Base-by-base conservation (phyloP, 2,329 filamentous ascomycete genomes). In the Stylonectria norvegica region DNA sequence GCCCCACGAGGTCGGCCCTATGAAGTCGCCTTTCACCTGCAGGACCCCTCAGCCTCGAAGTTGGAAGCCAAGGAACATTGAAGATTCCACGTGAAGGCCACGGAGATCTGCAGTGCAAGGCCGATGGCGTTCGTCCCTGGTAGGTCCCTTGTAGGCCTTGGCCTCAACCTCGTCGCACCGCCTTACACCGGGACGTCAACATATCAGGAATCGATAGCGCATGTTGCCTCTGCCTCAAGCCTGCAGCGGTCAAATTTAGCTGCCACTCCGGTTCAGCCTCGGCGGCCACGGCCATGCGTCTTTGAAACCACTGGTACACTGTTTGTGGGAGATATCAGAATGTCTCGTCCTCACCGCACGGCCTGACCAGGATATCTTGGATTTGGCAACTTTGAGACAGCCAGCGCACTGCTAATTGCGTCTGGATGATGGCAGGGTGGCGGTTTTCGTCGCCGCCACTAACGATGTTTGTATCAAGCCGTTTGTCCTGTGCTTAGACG, bases 311-410 rank as follows among this genome's bases (percentile, higher is more conserved):
- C 22, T 38, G 27, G 31, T 36, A 36, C 42, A 19, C 16, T 18
- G 27, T 31, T 25, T 6, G 17, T 16, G 14, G 10, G 32, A 19
- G 35, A 32, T 19, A 31, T 25, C 25, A 40, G 22, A 17, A 38
- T 51, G 38, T 53, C 42, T 53, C 36, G 45, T 48, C 42, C 34
- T 52, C 38, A 52, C 50, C 50, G 50, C 42, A 52, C 52, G 35
- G 27, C 14, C 27, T 15, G 9, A 30, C 27, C 14, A 49, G 40
- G 31, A 16, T 14, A 48, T 22, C 40, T 25, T 35, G 27, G 20
- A 35, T 36, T 31, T 38, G 40, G 38, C 37, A 42, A 35, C 46
- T 50, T 38, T 52, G 46, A 32, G 31, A 27, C 20, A 27, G 36
- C 31, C 32, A 43, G 29, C 20, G 17, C 34, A 40, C 45, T 27